phyloP scores from a whole-genome alignment of 345 rosid genomes.

The Reutealis trisperma region DNA sequence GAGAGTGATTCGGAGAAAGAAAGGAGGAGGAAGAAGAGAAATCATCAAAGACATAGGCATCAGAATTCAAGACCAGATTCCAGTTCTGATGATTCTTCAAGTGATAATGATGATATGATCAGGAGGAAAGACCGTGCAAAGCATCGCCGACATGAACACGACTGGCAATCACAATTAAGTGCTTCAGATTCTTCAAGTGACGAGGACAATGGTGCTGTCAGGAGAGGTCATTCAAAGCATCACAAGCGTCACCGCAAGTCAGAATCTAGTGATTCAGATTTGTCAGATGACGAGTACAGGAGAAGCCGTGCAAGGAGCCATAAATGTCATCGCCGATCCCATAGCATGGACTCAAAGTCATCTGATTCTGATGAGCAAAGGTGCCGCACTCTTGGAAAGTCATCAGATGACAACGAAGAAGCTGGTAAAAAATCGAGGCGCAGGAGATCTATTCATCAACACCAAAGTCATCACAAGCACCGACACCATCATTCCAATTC shows the following conservation, averaged over 20 bases:
- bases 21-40: slow-evolving; percentile 47
- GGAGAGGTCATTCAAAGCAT: slow-evolving; percentile 36
- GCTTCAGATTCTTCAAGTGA: slow-evolving; percentile 35
- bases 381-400: slow-evolving; percentile 34
- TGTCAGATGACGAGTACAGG: slow-evolving; percentile 30
- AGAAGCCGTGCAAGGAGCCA: slow-evolving; percentile 27
- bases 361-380: slow-evolving; percentile 33
- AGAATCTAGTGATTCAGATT: slow-evolving; percentile 5
- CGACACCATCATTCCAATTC: background rate
- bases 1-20: slow-evolving; percentile 52
- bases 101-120: slow-evolving; percentile 43
- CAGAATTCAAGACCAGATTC: slow-evolving; percentile 42
- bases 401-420: slow-evolving; percentile 41
- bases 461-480: slow-evolving; percentile 32
- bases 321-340: slow-evolving; percentile 24
- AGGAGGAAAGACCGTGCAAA: slow-evolving; percentile 34
- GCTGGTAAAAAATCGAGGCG: slow-evolving; percentile 26
- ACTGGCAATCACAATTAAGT: slow-evolving; percentile 22
- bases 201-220: slow-evolving; percentile 31
- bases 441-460: slow-evolving; percentile 23
- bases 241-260: slow-evolving; percentile 34
- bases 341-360: slow-evolving; percentile 21
- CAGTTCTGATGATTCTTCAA: slow-evolving; percentile 29
- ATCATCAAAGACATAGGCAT: slow-evolving; percentile 44
- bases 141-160: slow-evolving; percentile 30